A percentile compares a stretch with the other conserved stretches of the same genome.
Conservation (phyloP, 108 stramenopile genomes). For the Cyclotella kingstonii region DNA sequence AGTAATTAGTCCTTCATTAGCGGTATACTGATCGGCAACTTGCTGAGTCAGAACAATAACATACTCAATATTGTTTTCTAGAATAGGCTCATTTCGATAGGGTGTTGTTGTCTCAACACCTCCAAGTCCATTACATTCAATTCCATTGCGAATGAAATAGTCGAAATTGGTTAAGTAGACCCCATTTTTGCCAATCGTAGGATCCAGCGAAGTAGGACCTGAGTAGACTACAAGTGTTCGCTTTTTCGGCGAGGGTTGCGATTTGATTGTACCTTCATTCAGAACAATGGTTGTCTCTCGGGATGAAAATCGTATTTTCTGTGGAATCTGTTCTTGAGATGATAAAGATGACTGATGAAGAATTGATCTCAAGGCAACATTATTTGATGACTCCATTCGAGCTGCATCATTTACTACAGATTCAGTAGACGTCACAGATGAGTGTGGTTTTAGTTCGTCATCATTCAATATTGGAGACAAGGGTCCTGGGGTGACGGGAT, state of each 20-base stretch:
- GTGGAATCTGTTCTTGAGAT: no score
- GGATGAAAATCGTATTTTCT: no score
- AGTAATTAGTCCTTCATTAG: constrained; percentile 29
- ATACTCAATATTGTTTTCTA: constrained; percentile 30
- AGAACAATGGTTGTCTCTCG: no score
- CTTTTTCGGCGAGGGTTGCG: constrained; percentile 18
- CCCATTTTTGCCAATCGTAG: constrained; percentile 47
- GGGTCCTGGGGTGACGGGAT: no score
- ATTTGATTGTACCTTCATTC: no score
- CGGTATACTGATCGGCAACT: constrained; percentile 38
- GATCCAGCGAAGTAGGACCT: constrained; percentile 48
- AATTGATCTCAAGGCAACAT: no score
- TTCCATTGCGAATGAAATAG: constrained; percentile 49
- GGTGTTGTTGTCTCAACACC: constrained; percentile 9
- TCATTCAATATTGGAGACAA: no score
- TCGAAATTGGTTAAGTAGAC: constrained; percentile 53
- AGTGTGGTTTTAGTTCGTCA: no score
- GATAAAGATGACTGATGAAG: no score
- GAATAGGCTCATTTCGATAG: background rate
- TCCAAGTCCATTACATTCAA: constrained; percentile 40
- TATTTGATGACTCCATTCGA: no score
- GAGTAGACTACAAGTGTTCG: constrained; percentile 50
- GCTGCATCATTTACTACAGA: no score
- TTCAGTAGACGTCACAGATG: no score
- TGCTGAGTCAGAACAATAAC: constrained; percentile 42